phyloP scores from a whole-genome alignment of 129 eudicot species.

The Apium graveolens region DNA sequence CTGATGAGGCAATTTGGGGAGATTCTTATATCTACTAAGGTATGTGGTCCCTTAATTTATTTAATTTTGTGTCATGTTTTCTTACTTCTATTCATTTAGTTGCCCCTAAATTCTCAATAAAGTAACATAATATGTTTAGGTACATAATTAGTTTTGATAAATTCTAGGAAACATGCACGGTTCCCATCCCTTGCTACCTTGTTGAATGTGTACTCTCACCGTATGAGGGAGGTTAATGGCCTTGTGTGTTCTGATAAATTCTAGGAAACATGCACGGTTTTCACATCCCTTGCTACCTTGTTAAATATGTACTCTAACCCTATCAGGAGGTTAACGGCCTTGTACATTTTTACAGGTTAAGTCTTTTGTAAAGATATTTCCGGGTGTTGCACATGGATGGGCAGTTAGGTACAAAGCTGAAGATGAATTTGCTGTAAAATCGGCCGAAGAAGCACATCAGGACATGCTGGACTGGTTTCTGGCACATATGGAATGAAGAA shows the following conservation, averaged over 20 bases:
- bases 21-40: constrained; percentile 25
- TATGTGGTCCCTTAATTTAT: not conserved
- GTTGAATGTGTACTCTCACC: not conserved
- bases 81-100: not conserved
- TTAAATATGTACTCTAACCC: too few relatives aligned
- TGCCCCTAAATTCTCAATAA: not conserved
- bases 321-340: too few relatives aligned
- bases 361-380: constrained; percentile 24
- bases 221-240: not conserved
- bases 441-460: constrained; percentile 42
- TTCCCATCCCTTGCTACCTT: not conserved
- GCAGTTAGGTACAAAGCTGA: constrained; percentile 32
- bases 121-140: not conserved
- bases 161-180: not conserved
- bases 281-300: too few relatives aligned
- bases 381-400: constrained; percentile 35
- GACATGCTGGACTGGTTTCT: constrained; percentile 32
- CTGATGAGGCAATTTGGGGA: constrained; percentile 38
- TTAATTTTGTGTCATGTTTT: not conserved
- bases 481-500: constrained; percentile 21
- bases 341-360: constrained; percentile 26
- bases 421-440: constrained; percentile 28
- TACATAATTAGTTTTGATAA: not conserved
- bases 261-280: too few relatives aligned
- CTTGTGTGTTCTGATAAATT: too few relatives aligned